phyloP scores from a whole-genome alignment of 2,329 filamentous ascomycete species.

The Byssothecium circinans region DNA sequence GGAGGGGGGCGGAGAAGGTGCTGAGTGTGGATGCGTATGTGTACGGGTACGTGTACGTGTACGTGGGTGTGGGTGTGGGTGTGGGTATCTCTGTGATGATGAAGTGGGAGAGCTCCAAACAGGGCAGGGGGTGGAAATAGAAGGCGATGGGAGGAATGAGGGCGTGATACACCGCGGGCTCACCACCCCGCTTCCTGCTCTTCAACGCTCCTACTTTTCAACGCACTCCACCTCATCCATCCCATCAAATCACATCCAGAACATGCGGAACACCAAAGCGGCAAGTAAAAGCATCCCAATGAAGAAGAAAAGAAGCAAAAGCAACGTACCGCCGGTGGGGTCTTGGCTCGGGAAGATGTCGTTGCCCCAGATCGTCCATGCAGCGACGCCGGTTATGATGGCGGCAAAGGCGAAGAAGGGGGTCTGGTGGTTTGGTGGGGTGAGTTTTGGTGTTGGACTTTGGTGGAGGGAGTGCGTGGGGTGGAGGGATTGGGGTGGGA shows the following conservation, averaged over 20 bases:
- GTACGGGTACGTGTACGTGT: too few species aligned
- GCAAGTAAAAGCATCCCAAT: background rate
- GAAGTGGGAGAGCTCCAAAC: background rate
- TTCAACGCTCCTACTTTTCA: too few species aligned
- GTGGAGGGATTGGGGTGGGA: conserved; percentile 19
- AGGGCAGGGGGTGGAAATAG: too few species aligned
- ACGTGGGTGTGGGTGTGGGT: background rate
- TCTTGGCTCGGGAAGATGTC: conserved; percentile 82
- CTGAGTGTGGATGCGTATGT: too few species aligned
- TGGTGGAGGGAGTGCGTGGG: conserved; percentile 8
- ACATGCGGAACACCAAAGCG: background rate
- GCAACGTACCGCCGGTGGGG: conserved; percentile 70
- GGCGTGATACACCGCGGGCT: too few species aligned
- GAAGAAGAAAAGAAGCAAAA: conserved; percentile 1
- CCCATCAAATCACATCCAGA: background rate
- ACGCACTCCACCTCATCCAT: background rate
- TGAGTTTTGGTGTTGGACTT: conserved; percentile 1
- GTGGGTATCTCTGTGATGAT: background rate
- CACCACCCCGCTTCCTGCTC: too few species aligned
- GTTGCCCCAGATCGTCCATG: conserved; percentile 82
- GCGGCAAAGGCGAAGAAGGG: conserved; percentile 66
- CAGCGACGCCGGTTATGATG: conserved; percentile 76
- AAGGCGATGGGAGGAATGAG: too few species aligned
- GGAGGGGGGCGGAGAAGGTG: too few species aligned
- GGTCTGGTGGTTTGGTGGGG: conserved; percentile 21